A percentile compares a stretch with the other conserved stretches of the same genome.
Conservation (phyloP, 164 flowering plant species). For the Cinnamomum chago region DNA sequence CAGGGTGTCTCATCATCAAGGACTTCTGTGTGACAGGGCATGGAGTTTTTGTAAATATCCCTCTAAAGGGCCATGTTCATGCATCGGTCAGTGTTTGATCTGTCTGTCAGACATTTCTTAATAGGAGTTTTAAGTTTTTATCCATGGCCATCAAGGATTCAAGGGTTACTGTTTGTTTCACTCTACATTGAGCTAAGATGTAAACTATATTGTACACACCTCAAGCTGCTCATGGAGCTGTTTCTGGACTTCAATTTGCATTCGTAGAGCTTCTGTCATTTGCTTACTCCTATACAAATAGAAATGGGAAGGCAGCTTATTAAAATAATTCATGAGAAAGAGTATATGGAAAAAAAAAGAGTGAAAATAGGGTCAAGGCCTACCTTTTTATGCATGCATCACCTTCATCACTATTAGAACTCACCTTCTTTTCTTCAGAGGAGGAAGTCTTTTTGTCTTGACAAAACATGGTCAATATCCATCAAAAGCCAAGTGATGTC, state of each 20-base stretch:
- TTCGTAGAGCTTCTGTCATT: slow-evolving; percentile 67
- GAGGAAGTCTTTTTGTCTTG: slow-evolving; percentile 41
- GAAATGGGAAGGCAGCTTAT: not conserved
- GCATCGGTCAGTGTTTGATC: too few relatives aligned
- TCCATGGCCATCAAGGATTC: too few relatives aligned
- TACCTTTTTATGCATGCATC: slow-evolving; percentile 44
- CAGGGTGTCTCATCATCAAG: too few relatives aligned
- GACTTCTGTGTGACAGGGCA: too few relatives aligned
- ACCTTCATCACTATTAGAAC: slow-evolving; percentile 24
- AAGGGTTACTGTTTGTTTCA: too few relatives aligned
- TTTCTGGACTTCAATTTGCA: slow-evolving; percentile 87
- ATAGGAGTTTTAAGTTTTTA: too few relatives aligned
- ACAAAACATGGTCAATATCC: slow-evolving; percentile 5
- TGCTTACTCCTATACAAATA: slow-evolving; percentile 50
- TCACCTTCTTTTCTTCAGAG: slow-evolving; percentile 41
- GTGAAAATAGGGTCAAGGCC: not conserved
- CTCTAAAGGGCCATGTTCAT: too few relatives aligned
- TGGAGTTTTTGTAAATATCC: too few relatives aligned
- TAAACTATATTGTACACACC: slow-evolving; percentile 22
- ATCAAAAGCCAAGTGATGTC: not conserved
- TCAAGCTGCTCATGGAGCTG: slow-evolving; percentile 73
- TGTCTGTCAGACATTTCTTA: too few relatives aligned
- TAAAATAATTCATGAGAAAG: not conserved
- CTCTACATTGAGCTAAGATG: too few relatives aligned
- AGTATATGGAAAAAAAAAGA: not conserved